Base-by-base conservation (phyloP, 257 asterid species). In the Anisodus tanguticus region DNA sequence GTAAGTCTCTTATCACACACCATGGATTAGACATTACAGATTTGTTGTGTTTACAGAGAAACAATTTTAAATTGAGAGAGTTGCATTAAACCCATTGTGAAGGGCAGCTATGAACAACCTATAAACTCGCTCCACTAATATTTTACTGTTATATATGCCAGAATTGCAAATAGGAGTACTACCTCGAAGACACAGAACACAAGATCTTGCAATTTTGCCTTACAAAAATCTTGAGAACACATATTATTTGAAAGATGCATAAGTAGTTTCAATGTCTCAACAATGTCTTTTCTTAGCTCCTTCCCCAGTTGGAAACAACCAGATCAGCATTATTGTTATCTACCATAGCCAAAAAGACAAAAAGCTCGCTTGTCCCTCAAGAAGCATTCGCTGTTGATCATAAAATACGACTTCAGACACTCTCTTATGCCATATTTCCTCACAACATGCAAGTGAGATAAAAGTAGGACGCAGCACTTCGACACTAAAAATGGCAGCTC, bases 181-280 rank as follows among this genome's bases (percentile, higher is more conserved):
- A 17, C 58, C 9, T 71, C 57, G 43, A 71, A 43, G 3, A 10
- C 57, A 9, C 12, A 8, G 13, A 51, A 63, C 57, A 31, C 17
- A n/a, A 71, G 8, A 71, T n/a, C 37, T 16, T 3, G 78, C 31
- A 69, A 41, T 41, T 69, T 69, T 69, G 19, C 78, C 78, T 69
- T 39, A 53, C 8, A 4, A 17, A 67, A 67, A 66, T 66, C 10
- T 35, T 67, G 74, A 35, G 74, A 10, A 13, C 2, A 39, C 53
- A 4, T 10, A 31, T 39, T 37, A 68, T 37, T 13, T 68, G 51
- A 47, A 72, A 72, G n/a, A 51, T 72, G 19, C 41, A 74, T 22
- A 49, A 74, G 62, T 74, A 22, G 62, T 74, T 74, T 22, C 62
- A 49, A 22, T 22, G 62, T 74, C 81, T 49, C 22, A 12, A 49